A percentile compares a stretch with the other conserved stretches of the same genome.
Evolutionary conservation across 495 filamentous ascomycete genomes (phyloP).

Genomic region (Xylaria telfairii): DNA sequence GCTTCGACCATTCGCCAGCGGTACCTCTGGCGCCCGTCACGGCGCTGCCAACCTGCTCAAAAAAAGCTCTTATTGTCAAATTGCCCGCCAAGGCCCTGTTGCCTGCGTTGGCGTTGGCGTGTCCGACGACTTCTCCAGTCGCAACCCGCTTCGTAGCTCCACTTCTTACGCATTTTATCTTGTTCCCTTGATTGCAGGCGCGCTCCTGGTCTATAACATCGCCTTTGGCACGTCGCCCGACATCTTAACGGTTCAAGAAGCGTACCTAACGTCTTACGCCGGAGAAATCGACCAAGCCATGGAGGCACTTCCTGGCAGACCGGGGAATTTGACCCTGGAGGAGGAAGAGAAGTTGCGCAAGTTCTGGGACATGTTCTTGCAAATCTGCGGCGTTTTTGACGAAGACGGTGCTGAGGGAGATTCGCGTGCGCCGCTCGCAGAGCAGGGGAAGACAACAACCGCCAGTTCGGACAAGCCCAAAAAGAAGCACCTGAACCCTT

Average conservation of each 20-base stretch:
- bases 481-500: constrained; percentile 66
- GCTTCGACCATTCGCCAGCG: constrained; percentile 3
- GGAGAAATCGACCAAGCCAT: constrained; percentile 34
- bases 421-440: constrained; percentile 33
- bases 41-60: neutral
- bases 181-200: constrained; percentile 15
- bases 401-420: constrained; percentile 37
- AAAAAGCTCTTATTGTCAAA: neutral
- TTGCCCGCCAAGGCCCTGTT: neutral
- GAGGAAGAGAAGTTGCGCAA: constrained; percentile 88
- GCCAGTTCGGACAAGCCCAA: constrained; percentile 66
- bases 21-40: neutral
- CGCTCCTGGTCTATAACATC: constrained; percentile 13
- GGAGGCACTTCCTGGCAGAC: constrained; percentile 71
- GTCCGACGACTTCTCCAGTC: neutral
- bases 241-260: neutral
- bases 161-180: constrained; percentile 18
- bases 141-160: constrained; percentile 19
- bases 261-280: neutral
- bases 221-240: neutral
- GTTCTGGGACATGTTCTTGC: constrained; percentile 80
- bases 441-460: constrained; percentile 32
- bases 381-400: constrained; percentile 74
- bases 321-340: constrained; percentile 85
- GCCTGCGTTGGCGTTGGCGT: neutral